Evolutionary conservation across 2,329 filamentous ascomycete genomes (phyloP).

Genomic region (Hypocrella siamensis): DNA sequence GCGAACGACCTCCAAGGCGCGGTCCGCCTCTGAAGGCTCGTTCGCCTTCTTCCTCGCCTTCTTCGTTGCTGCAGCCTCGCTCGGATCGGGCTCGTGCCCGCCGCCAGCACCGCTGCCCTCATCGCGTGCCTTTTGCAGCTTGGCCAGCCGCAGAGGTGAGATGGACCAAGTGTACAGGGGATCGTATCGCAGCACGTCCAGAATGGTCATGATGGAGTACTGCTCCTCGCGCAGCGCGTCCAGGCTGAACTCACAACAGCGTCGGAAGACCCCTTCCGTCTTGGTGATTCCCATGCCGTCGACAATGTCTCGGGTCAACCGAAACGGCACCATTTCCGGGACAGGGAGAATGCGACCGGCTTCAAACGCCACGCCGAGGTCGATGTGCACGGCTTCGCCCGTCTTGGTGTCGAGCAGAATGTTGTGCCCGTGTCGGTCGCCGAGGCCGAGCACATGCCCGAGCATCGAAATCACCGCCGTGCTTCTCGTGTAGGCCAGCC

Average conservation of each 20-base stretch:
- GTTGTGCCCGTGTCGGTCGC: slow-evolving; percentile 92
- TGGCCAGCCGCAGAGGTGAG: slow-evolving; percentile 50
- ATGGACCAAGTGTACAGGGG: slow-evolving; percentile 93
- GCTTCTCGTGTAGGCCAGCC: slow-evolving; percentile 81
- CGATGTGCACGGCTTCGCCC: slow-evolving; percentile 92
- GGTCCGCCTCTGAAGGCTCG: slow-evolving; percentile 62
- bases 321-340: slow-evolving; percentile 90
- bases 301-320: slow-evolving; percentile 82
- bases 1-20: slow-evolving; percentile 80
- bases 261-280: slow-evolving; percentile 87
- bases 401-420: slow-evolving; percentile 82
- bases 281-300: slow-evolving; percentile 94
- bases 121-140: slow-evolving; percentile 45
- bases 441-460: slow-evolving; percentile 80
- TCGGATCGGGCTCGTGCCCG: slow-evolving; percentile 20
- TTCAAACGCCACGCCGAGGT: slow-evolving; percentile 93
- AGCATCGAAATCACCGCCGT: slow-evolving; percentile 93
- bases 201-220: slow-evolving; percentile 95
- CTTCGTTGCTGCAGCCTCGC: slow-evolving; percentile 22
- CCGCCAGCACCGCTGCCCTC: slow-evolving; percentile 22
- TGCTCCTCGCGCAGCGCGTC: slow-evolving; percentile 89
- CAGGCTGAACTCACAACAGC: slow-evolving; percentile 97
- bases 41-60: slow-evolving; percentile 27
- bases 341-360: slow-evolving; percentile 89
- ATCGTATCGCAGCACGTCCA: slow-evolving; percentile 96